phyloP scores from a whole-genome alignment of 495 filamentous ascomycete genomes.

The Thermochaetoides thermophila region DNA sequence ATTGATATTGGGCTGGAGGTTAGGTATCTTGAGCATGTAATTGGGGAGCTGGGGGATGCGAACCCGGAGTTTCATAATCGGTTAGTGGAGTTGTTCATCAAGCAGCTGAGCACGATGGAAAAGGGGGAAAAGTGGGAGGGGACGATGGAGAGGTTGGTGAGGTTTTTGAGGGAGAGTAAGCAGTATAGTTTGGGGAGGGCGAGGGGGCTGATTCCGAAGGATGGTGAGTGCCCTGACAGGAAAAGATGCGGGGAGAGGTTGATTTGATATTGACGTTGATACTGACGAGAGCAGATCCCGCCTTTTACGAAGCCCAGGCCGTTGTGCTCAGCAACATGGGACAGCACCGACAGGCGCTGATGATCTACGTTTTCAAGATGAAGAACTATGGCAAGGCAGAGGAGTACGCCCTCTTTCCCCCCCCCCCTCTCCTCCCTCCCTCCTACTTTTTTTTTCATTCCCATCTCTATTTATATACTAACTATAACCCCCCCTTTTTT shows the following conservation, averaged over 20 bases:
- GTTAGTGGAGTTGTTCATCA: constrained; percentile 62
- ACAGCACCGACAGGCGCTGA: constrained; percentile 81
- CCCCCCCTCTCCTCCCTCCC: not conserved
- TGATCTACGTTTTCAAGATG: constrained; percentile 94
- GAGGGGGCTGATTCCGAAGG: constrained; percentile 57
- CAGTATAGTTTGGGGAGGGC: constrained; percentile 70
- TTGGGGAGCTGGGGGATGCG: constrained; percentile 70
- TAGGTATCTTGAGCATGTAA: constrained; percentile 81
- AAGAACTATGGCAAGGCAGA: constrained; percentile 79
- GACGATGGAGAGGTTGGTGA: constrained; percentile 49
- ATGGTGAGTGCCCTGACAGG: constrained; percentile 45
- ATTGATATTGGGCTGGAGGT: constrained; percentile 60
- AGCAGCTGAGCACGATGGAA: constrained; percentile 38
- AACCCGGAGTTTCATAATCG: constrained; percentile 78
- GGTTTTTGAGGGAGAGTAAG: constrained; percentile 58
- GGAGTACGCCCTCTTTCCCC: constrained; percentile 50
- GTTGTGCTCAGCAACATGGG: constrained; percentile 92
- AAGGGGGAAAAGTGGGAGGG: constrained; percentile 35
- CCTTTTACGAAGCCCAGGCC: constrained; percentile 81
- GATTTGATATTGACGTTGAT: not conserved
- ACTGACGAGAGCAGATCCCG: constrained; percentile 41
- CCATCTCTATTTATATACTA: not conserved
- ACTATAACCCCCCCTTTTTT: not conserved
- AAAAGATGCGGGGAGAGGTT: not conserved
- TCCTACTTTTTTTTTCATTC: no score